Evolutionary conservation across 129 eudicot genomes (phyloP), one percentile per base, ranked within the genome.

Genomic region (Chrysanthemum makinoi): DNA sequence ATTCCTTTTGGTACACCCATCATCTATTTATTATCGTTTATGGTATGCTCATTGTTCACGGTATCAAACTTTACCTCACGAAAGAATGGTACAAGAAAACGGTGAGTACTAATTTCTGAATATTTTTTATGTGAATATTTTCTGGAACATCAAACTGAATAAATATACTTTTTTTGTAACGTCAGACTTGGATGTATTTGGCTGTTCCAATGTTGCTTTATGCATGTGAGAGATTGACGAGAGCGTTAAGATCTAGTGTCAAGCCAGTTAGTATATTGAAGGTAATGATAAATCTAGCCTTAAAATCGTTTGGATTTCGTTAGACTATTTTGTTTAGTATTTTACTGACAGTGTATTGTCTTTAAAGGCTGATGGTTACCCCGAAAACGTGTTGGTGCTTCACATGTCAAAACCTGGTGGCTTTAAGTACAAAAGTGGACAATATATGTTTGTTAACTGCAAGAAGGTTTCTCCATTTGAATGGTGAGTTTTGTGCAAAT

Each of bases 121-220:
- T 10, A 14, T 12, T 9, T 17, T 16, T 69, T 46, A 15, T 58
- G 18, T 26, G 74, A 48, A 17, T 4, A 3, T 57, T 58, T 48
- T 70, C 30, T 19, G 17, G 61, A 33, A 39, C n/a, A 22, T 56
- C 2, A 14, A 63, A 49, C 69, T 72, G 12, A 75, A 62, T 26
- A 11, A 0, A n/a, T 13, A 2, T 15, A 2, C 13, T 47, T 46
- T 26, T 72, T 75, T 51, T 11, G 60, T 68, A 12, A 78, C 3
- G 26, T n/a, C 60, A 87, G 95, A 87, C 95, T 49, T 87, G 95
- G 95, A 87, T 87, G 95, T 87, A 87, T 66, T 72, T 85, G 46
- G 85, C 87, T 26, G 77, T 85, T 43, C 90, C 95, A 7, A 71
- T 87, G 26, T 17, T 58, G 56, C 79, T 87, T 53, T 87, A 87